Percentiles rank a stretch among this genome's conserved stretches.
Conservation (phyloP, 2,329 filamentous ascomycete genomes). For the Alternaria conjuncta region DNA sequence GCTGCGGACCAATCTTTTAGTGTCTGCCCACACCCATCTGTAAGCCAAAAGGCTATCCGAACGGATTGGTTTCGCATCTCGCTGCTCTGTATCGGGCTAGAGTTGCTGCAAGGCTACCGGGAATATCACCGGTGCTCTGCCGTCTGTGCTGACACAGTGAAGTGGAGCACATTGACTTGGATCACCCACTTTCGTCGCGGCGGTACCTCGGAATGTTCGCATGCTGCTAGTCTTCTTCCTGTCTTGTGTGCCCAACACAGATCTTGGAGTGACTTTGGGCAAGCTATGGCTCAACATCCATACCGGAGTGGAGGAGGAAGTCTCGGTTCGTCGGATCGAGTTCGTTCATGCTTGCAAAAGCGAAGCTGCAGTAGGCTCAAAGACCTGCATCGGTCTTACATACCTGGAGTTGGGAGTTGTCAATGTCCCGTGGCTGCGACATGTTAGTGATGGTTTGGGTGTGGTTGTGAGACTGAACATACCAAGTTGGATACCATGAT, state of each 20-base stretch:
- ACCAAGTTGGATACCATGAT: slow-evolving; percentile 99
- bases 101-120: slow-evolving; percentile 19
- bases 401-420: slow-evolving; percentile 99
- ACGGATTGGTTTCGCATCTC: slow-evolving; percentile 17
- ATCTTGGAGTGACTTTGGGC: slow-evolving; percentile 35
- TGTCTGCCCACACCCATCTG: slow-evolving; percentile 25
- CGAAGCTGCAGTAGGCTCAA: slow-evolving; percentile 48
- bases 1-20: slow-evolving; percentile 26
- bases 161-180: slow-evolving; percentile 20
- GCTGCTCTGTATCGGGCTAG: slow-evolving; percentile 13
- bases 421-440: slow-evolving; percentile 87
- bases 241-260: slow-evolving; percentile 41
- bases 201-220: slow-evolving; percentile 36
- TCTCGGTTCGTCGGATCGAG: slow-evolving; percentile 42
- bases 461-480: slow-evolving; percentile 53
- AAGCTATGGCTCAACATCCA: slow-evolving; percentile 38
- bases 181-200: slow-evolving; percentile 35
- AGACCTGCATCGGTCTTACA: slow-evolving; percentile 75
- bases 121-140: slow-evolving; percentile 21
- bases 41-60: slow-evolving; percentile 15
- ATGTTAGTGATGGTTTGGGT: slow-evolving; percentile 54
- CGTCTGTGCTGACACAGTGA: slow-evolving; percentile 19
- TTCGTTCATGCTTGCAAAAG: slow-evolving; percentile 40
- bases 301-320: slow-evolving; percentile 21
- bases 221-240: slow-evolving; percentile 41